Evolutionary conservation across 2,329 filamentous ascomycete genomes (phyloP).

Genomic region (Ceratocystis smalleyi): DNA sequence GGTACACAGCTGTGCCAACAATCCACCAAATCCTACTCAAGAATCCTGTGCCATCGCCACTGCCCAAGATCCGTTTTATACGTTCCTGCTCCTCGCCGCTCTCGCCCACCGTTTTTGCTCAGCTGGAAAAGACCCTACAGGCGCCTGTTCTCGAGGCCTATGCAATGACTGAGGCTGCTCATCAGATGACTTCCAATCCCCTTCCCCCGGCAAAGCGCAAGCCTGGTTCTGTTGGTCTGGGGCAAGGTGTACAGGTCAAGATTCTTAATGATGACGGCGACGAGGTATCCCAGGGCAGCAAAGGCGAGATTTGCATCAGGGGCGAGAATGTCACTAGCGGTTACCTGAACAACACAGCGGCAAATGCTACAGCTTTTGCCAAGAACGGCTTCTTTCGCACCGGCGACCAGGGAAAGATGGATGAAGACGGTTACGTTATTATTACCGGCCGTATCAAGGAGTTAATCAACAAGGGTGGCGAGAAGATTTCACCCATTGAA

Average conservation of each 20-base stretch:
- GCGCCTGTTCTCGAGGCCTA: slow-evolving; percentile 80
- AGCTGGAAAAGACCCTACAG: slow-evolving; percentile 58
- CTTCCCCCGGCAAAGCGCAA: slow-evolving; percentile 56
- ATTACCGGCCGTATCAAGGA: slow-evolving; percentile 92
- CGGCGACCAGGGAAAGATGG: slow-evolving; percentile 69
- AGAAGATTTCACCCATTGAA: slow-evolving; percentile 81
- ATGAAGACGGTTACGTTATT: slow-evolving; percentile 64
- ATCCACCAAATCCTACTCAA: slow-evolving; percentile 82
- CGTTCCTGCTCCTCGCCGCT: slow-evolving; percentile 65
- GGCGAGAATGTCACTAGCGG: slow-evolving; percentile 74
- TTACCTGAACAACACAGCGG: slow-evolving; percentile 67
- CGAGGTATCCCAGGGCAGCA: slow-evolving; percentile 50
- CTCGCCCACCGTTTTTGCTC: slow-evolving; percentile 65
- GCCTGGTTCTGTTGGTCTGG: slow-evolving; percentile 68
- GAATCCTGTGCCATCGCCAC: slow-evolving; percentile 49
- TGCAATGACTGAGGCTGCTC: slow-evolving; percentile 81
- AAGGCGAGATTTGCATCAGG: slow-evolving; percentile 70
- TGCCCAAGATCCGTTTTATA: slow-evolving; percentile 68
- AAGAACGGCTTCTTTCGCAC: slow-evolving; percentile 71
- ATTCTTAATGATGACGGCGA: slow-evolving; percentile 58
- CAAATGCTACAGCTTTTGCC: slow-evolving; percentile 61
- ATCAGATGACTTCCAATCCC: slow-evolving; percentile 69
- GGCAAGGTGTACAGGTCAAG: slow-evolving; percentile 66
- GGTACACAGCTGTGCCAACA: slow-evolving; percentile 87
- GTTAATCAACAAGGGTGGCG: slow-evolving; percentile 77